Evolutionary conservation across 768 basidiomycete species (phyloP), one percentile per base, ranked within the genome.

Genomic region (Coprinellus micaceus): DNA sequence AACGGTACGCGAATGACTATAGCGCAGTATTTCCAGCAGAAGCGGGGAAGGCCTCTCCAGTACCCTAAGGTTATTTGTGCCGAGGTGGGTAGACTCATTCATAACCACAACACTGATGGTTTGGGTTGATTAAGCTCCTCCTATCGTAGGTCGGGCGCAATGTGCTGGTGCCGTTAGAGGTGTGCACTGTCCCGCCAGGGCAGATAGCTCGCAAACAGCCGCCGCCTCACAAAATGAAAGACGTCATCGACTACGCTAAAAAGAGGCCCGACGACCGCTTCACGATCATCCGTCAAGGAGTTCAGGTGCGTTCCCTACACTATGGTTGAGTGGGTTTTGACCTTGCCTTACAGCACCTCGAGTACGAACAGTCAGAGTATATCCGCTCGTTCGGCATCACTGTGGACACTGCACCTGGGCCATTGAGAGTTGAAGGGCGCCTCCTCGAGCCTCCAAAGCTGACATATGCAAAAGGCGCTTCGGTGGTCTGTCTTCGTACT

Each of bases 161-260:
- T 1, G 88, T 88, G 0, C 63, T 84, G 29, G 74, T 88, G 2
- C 89, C 89, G 0, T 66, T 91, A 0, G 89, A 91, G 60, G 66
- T 83, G 1, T 91, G 89, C 63, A 68, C 64, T 0, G 84, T 91
- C 3, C 74, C 78, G 0, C 65, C 75, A 0, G 89, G 88, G 0
- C 89, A 91, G 61, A 81, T 89, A 36, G 80, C 86, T 74, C 75
- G 81, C 28, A 88, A 85, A 61, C 83, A 87, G 53, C 72, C 90
- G 0, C 86, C 89, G 0, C 74, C 82, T 0, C 83, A 88, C 44
- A 83, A 84, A 62, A 84, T 84, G 0, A 80, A 77, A 48, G 75
- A 78, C 1, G 78, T 91, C 2, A 74, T 90, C 0, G 76, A 77
- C 0, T 91, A 91, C 58, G 79, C 89, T 0, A 88, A 85, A 0